Base-by-base conservation (phyloP, 1,284 basidiomycete genomes). In the Ustilago lituana region DNA sequence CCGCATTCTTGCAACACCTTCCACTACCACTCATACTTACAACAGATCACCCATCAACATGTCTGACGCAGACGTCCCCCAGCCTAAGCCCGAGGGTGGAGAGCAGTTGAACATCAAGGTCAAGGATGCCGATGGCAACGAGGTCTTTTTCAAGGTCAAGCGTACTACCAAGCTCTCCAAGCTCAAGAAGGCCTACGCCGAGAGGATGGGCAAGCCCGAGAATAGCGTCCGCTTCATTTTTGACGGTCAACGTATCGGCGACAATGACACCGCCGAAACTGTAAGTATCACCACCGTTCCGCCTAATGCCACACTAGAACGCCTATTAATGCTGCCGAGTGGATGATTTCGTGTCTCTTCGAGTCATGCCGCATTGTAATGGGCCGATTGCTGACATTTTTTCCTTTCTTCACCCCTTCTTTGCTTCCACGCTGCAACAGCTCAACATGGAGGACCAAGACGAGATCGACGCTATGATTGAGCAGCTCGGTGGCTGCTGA, bases 101-200 rank as follows among this genome's bases (percentile, higher is more conserved):
- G 80, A 81, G 65, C 80, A 81, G 63, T 74, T 81, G 43, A 81
- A 81, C 74, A 80, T 81, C 73, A 81, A 81, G 74, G 80, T 80
- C 59, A 80, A 81, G 66, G 79, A 81, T 39, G 74, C 73, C 36
- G 77, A 80, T 20, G 91, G 92, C 44, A 91, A 94, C 58, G 93
- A 97, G 83, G 92, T 96, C 38, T 96, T 93, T 85, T 97, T 97
- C 88, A 97, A 97, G 87, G 96, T 97, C 85, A 96, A 96, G 86
- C 89, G 90, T 77, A 92, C 88, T 81, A 96, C 94, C 44, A 94
- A 91, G 86, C 85, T 96, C 67, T 91, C 89, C 85, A 97, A 97
- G 86, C 88, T 97, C 23, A 89, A 94, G 84, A 89, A 88, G 72
- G 94, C 94, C 22, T 97, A 97, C 84, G 94, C 94, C 51, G 89